Evolutionary conservation across 768 basidiomycete species (phyloP).

Genomic region (Pulveroboletus sp.): DNA sequence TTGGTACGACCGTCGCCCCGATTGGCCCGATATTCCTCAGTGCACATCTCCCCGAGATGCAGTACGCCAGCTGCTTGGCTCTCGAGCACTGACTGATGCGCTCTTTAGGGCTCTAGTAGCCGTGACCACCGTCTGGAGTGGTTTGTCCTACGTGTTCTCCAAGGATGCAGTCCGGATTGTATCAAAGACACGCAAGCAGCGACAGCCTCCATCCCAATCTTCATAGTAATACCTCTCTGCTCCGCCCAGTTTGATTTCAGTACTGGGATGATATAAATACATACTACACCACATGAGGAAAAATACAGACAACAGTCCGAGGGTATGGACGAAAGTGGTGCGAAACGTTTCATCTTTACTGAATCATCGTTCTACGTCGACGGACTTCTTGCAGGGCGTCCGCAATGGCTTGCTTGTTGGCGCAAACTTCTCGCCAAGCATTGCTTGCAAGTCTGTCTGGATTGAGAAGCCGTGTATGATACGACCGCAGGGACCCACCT

Average conservation of each 20-base stretch:
- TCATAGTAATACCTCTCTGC: conserved; percentile 5
- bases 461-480: conserved; percentile 6
- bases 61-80: conserved; percentile 48
- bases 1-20: conserved; percentile 78
- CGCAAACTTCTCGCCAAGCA: conserved; percentile 58
- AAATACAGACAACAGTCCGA: conserved; percentile 16
- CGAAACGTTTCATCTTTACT: conserved; percentile 7
- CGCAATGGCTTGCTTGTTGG: conserved; percentile 55
- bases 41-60: conserved; percentile 56
- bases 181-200: conserved; percentile 33
- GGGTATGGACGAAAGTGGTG: neutral
- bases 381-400: conserved; percentile 71
- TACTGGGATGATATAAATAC: conserved; percentile 16
- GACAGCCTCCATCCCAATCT: conserved; percentile 21
- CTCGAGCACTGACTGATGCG: neutral
- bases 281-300: conserved; percentile 15
- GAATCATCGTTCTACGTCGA: conserved; percentile 36
- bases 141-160: conserved; percentile 73
- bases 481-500: conserved; percentile 42
- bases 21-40: conserved; percentile 59
- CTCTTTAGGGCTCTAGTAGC: conserved; percentile 74
- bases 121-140: conserved; percentile 88
- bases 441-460: conserved; percentile 51
- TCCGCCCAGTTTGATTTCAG: neutral
- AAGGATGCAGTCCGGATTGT: conserved; percentile 68